A percentile compares a stretch with the other conserved stretches of the same genome.
Conservation (phyloP, 495 filamentous ascomycete species). For the Thozetella sp. region DNA sequence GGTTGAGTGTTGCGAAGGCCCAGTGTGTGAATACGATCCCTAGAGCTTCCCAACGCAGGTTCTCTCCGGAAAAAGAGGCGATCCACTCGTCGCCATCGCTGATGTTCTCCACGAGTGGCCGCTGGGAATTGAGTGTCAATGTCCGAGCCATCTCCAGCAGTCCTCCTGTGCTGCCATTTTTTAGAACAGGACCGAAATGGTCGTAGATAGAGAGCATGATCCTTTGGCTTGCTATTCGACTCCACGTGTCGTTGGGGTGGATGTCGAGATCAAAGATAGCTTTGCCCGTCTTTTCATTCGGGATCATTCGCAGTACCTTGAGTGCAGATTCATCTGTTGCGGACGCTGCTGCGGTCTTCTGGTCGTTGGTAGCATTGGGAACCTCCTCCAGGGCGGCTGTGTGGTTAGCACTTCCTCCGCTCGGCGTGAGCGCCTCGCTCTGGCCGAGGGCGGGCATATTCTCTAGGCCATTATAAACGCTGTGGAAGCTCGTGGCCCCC, state of each 20-base stretch:
- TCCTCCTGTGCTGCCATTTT: not conserved
- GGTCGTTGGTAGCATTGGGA: not conserved
- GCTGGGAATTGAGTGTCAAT: slow-evolving; percentile 21
- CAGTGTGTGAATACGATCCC: slow-evolving; percentile 52
- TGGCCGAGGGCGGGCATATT: slow-evolving; percentile 18
- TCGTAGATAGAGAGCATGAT: slow-evolving; percentile 17
- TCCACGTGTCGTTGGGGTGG: slow-evolving; percentile 20
- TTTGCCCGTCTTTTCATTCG: slow-evolving; percentile 27
- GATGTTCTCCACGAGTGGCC: slow-evolving; percentile 22
- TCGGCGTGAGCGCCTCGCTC: not conserved
- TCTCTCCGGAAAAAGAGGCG: slow-evolving; percentile 44
- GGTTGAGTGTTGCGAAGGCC: slow-evolving; percentile 25
- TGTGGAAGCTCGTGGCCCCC: slow-evolving; percentile 51
- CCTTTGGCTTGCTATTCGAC: slow-evolving; percentile 10
- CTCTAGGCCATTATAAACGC: slow-evolving; percentile 42
- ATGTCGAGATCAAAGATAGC: slow-evolving; percentile 29
- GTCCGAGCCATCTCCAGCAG: slow-evolving; percentile 20
- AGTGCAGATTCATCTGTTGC: no score
- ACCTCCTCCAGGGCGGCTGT: not conserved
- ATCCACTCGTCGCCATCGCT: slow-evolving; percentile 33
- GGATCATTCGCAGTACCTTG: slow-evolving; percentile 41
- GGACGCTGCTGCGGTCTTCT: no score
- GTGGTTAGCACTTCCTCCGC: slow-evolving; percentile 3
- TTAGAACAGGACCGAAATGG: slow-evolving; percentile 7
- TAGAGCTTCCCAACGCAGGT: slow-evolving; percentile 62